Percentiles rank a stretch among this genome's conserved stretches.
Conservation (phyloP, 1,139 yeast species). For the Lodderomyces parapsilosis region DNA sequence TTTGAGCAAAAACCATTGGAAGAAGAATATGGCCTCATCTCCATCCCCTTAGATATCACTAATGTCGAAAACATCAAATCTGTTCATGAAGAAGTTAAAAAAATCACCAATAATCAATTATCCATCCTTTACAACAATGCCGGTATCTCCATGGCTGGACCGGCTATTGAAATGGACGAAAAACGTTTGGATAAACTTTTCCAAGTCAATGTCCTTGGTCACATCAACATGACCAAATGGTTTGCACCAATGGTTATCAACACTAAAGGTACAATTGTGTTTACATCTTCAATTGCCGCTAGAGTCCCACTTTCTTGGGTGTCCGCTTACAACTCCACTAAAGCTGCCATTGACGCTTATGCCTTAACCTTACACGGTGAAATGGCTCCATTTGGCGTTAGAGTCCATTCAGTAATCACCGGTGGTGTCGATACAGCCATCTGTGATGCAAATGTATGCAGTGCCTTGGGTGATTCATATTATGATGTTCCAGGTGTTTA, state of each 20-base stretch:
- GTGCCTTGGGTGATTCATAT: constrained; percentile 16
- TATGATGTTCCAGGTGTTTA: constrained; percentile 32
- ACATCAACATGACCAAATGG: constrained; percentile 35
- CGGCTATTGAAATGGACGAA: constrained; percentile 33
- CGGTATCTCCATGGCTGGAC: constrained; percentile 30
- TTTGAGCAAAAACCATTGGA: constrained; percentile 28
- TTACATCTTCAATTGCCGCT: constrained; percentile 37
- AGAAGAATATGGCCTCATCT: constrained; percentile 27
- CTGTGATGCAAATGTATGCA: constrained; percentile 18
- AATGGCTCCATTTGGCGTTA: constrained; percentile 42
- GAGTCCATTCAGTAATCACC: constrained; percentile 38
- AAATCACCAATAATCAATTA: constrained; percentile 27
- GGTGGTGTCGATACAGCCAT: constrained; percentile 41
- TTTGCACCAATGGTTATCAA: constrained; percentile 30
- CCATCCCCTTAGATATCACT: constrained; percentile 35
- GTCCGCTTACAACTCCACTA: constrained; percentile 33
- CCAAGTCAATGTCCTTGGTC: constrained; percentile 39
- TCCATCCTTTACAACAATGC: constrained; percentile 37
- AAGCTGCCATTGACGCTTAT: constrained; percentile 74
- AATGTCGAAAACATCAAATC: constrained; percentile 26
- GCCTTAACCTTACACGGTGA: constrained; percentile 65
- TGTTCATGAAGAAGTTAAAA: constrained; percentile 21
- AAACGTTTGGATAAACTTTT: constrained; percentile 22
- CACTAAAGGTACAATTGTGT: constrained; percentile 36
- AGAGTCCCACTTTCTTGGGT: constrained; percentile 38